phyloP scores from a whole-genome alignment of 2,329 filamentous ascomycete species.

The Parasarocladium wereldwijsianum region DNA sequence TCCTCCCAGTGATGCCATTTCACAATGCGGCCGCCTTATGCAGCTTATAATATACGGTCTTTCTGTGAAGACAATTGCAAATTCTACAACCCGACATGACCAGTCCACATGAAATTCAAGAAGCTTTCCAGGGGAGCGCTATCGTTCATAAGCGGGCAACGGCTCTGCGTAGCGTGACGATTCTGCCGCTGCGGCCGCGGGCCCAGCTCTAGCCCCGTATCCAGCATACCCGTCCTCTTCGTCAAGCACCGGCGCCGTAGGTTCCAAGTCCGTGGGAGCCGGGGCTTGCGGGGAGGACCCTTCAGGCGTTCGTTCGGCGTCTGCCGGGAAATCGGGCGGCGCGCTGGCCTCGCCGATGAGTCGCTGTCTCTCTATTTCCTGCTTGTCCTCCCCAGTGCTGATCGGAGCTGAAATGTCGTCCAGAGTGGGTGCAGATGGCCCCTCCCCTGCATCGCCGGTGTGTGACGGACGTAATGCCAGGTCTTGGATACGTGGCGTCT shows the following conservation, averaged over 20 bases:
- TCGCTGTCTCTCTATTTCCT: constrained; percentile 55
- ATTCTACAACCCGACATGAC: too few species aligned
- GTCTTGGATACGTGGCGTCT: constrained; percentile 15
- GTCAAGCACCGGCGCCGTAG: constrained; percentile 43
- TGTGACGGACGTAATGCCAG: constrained; percentile 7
- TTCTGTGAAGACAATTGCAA: too few species aligned
- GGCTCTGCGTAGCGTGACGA: constrained; percentile 15
- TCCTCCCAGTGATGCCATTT: too few species aligned
- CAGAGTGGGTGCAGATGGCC: constrained; percentile 29
- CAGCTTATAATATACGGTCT: too few species aligned
- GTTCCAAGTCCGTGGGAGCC: constrained; percentile 19
- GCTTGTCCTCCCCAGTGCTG: constrained; percentile 50
- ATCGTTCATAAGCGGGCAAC: constrained; percentile 24
- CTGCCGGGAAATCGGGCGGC: constrained; percentile 42
- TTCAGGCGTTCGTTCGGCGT: constrained; percentile 25
- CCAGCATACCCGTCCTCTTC: constrained; percentile 37
- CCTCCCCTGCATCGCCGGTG: constrained; percentile 13
- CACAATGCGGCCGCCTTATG: too few species aligned
- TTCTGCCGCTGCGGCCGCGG: constrained; percentile 4
- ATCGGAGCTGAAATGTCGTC: constrained; percentile 23
- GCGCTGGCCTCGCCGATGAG: constrained; percentile 51
- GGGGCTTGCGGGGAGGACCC: constrained; percentile 14
- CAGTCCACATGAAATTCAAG: too few species aligned
- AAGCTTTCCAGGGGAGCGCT: constrained; percentile 7
- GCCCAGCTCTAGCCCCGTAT: constrained; percentile 13